These are phyloP conservation scores for Turritis glabra DNA, from an alignment of 345 rosid genomes.

Conservation along the genomic window DNA sequence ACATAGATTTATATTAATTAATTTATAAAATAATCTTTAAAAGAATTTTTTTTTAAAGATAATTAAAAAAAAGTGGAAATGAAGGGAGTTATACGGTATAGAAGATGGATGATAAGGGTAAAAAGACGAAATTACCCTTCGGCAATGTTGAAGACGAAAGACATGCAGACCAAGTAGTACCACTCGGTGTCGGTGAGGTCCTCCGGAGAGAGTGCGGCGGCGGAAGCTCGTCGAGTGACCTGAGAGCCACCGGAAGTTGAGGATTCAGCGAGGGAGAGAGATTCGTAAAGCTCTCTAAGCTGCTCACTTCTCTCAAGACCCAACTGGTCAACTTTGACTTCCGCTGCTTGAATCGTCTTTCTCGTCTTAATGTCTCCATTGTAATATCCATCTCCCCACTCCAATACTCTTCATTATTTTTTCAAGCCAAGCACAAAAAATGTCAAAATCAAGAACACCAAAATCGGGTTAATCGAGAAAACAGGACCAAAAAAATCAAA, in stretches of 20 bases:
- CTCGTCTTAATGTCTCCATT: slow-evolving; percentile 97
- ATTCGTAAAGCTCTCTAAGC: slow-evolving; percentile 74
- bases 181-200: slow-evolving; percentile 96
- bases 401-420: slow-evolving; percentile 54
- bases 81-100: neutral
- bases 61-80: no score
- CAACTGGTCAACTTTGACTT: slow-evolving; percentile 59
- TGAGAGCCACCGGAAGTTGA: slow-evolving; percentile 50
- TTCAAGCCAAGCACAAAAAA: neutral
- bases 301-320: slow-evolving; percentile 93
- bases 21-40: no score
- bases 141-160: slow-evolving; percentile 75
- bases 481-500: neutral
- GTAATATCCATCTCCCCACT: slow-evolving; percentile 94
- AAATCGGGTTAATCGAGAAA: neutral
- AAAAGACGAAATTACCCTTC: slow-evolving; percentile 67
- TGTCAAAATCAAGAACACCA: neutral
- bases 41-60: no score
- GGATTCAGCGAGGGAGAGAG: slow-evolving; percentile 63
- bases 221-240: slow-evolving; percentile 52
- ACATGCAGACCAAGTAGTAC: slow-evolving; percentile 98
- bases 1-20: no score
- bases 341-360: slow-evolving; percentile 79
- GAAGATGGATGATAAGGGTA: neutral
- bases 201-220: slow-evolving; percentile 86